Evolutionary conservation across 305 asterid genomes (phyloP).

Genomic region (Solanum hybrid): DNA sequence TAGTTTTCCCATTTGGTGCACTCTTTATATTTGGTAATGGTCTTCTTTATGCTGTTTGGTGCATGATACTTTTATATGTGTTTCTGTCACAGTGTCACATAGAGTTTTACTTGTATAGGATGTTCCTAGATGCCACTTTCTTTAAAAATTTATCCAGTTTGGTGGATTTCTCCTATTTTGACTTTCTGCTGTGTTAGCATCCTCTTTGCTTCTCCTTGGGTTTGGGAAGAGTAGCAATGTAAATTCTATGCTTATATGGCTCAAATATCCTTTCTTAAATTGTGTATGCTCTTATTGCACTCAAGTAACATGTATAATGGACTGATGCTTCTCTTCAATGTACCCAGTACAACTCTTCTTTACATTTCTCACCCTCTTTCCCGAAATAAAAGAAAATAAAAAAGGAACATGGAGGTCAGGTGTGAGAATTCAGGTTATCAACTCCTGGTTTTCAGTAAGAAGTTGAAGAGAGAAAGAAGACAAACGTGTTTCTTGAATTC

Average conservation of each 20-base stretch:
- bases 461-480: neutral
- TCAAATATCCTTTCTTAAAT: neutral
- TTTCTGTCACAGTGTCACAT: neutral
- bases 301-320: neutral
- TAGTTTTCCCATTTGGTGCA: neutral
- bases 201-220: neutral
- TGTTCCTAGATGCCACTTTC: neutral
- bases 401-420: neutral
- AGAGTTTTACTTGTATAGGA: neutral
- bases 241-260: neutral
- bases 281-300: neutral
- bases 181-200: neutral
- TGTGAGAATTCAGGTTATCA: neutral
- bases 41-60: neutral
- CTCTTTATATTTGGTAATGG: neutral
- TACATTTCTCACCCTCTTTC: neutral
- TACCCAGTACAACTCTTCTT: neutral
- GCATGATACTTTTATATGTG: neutral
- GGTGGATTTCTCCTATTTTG: neutral
- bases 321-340: neutral
- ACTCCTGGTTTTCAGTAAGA: neutral
- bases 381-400: neutral
- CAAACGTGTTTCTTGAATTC: neutral
- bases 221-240: neutral
- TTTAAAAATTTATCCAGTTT: neutral